Evolutionary conservation across 305 asterid genomes (phyloP), one percentile per base, ranked within the genome.

Genomic region (Stenogyne calaminthoides): DNA sequence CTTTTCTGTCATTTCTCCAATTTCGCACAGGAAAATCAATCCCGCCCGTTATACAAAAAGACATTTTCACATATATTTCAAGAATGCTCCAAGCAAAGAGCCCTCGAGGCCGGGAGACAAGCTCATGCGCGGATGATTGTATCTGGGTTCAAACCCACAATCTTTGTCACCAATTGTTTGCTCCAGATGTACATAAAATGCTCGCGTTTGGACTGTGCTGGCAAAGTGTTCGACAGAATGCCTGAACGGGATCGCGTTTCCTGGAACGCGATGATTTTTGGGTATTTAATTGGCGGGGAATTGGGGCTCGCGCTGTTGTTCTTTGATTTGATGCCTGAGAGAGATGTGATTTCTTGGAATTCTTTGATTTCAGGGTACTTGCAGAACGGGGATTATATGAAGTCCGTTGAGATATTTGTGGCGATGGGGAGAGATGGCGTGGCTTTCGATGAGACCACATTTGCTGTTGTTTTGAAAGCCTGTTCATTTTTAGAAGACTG

Each of bases 281-380:
- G 97, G 36, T 83, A 84, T 80, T 85, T 88, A 2, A 60, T 47
- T 19, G 51, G 55, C 44, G 86, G 86, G 76, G 73, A 88, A 44
- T 56, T 86, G 83, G 83, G 57, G 7, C 55, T 77, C 74, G 95
- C 94, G 1, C 83, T 73, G 14, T 34, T 75, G 0, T 39, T 78
- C 42, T 93, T 93, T 72, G 88, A 85, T 66, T 76, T 54, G 79
- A 91, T 87, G 89, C 91, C 91, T 39, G 85, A 83, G 78, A 89
- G 86, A 80, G 96, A 93, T 81, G 95, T 82, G 67, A 80, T 93
- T 61, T 91, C 97, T 0, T 91, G 97, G 98, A 93, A 93, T 67
- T 83, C 98, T 59, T 71, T 93, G 86, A 86, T 93, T 62, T 91
- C 98, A 1, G 97, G 95, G 71, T 83, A 91, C 77, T 70, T 87